Percentiles rank a stretch among this genome's conserved stretches.
These are phyloP conservation scores for Sporothrix brunneoviolacea DNA, from an alignment of 2,329 filamentous ascomycete genomes.

Conservation along the genomic window DNA sequence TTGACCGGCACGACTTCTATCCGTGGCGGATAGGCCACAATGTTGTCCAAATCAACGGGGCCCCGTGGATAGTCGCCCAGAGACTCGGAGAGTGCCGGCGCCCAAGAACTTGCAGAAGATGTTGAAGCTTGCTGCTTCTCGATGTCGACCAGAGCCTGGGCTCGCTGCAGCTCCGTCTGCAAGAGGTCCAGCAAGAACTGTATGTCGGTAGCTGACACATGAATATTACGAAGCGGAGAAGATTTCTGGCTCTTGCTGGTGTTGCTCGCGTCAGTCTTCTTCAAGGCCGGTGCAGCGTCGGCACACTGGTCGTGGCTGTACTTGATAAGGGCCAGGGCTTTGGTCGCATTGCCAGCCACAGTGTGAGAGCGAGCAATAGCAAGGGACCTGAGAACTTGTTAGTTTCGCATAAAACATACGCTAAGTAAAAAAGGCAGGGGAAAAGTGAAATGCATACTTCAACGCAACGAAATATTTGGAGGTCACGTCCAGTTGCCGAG, in stretches of 20 bases:
- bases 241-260: conserved; percentile 12
- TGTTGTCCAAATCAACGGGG: conserved; percentile 66
- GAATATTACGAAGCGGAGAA: conserved; percentile 55
- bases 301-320: conserved; percentile 60
- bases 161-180: conserved; percentile 66
- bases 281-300: conserved; percentile 42
- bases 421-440: neutral
- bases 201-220: conserved; percentile 54
- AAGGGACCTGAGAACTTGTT: conserved; percentile 60
- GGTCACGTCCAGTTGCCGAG: conserved; percentile 71
- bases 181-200: conserved; percentile 56
- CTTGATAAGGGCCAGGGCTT: conserved; percentile 78
- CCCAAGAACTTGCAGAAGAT: neutral
- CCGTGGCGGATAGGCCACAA: conserved; percentile 83
- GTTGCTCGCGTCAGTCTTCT: conserved; percentile 25
- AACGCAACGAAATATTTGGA: conserved; percentile 79
- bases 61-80: conserved; percentile 68
- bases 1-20: conserved; percentile 82
- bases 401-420: too few relatives aligned
- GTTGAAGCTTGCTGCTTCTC: conserved; percentile 50
- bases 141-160: conserved; percentile 80
- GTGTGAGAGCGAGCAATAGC: conserved; percentile 81
- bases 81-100: conserved; percentile 58
- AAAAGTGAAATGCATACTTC: conserved; percentile 54
- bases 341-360: conserved; percentile 62